Percentiles rank a stretch among this genome's conserved stretches.
These are phyloP conservation scores for Suillus placidus DNA, from an alignment of 768 basidiomycete species.

Conservation along the genomic window DNA sequence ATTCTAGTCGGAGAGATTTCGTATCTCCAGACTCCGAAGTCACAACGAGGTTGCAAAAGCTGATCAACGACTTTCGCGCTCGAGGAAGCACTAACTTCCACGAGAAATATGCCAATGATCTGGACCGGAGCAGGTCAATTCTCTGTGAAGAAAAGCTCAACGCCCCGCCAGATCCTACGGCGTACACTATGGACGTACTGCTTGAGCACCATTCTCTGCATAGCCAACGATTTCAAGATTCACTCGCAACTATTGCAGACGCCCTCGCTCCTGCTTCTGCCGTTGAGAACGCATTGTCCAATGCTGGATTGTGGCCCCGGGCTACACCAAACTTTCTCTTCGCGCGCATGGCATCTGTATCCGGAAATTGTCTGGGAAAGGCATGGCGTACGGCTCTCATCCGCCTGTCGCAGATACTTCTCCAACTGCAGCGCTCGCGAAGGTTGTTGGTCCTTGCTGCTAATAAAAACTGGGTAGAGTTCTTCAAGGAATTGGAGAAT, in stretches of 20 bases:
- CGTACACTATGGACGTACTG: background rate
- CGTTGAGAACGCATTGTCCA: background rate
- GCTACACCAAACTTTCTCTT: constrained; percentile 32
- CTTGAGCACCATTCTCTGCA: background rate
- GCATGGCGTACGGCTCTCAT: constrained; percentile 32
- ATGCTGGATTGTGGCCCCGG: constrained; percentile 35
- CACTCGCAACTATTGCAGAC: background rate
- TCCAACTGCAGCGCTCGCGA: constrained; percentile 36
- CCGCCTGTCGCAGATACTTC: constrained; percentile 26
- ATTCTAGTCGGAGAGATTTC: background rate
- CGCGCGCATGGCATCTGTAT: constrained; percentile 22
- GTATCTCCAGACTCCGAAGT: background rate
- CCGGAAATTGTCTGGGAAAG: constrained; percentile 6
- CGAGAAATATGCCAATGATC: constrained; percentile 15
- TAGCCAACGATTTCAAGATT: background rate
- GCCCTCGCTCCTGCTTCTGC: background rate
- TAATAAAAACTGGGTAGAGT: constrained; percentile 12
- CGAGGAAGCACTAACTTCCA: constrained; percentile 12
- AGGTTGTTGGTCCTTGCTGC: constrained; percentile 29
- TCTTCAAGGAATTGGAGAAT: constrained; percentile 14
- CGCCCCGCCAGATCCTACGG: background rate
- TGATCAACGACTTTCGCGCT: constrained; percentile 9
- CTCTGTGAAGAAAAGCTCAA: background rate
- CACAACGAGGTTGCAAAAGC: constrained; percentile 4
- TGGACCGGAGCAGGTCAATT: constrained; percentile 7